Percentiles rank a stretch among this genome's conserved stretches.
Evolutionary conservation across 257 asterid genomes (phyloP).

Genomic region (Craterostigma plantagineum): DNA sequence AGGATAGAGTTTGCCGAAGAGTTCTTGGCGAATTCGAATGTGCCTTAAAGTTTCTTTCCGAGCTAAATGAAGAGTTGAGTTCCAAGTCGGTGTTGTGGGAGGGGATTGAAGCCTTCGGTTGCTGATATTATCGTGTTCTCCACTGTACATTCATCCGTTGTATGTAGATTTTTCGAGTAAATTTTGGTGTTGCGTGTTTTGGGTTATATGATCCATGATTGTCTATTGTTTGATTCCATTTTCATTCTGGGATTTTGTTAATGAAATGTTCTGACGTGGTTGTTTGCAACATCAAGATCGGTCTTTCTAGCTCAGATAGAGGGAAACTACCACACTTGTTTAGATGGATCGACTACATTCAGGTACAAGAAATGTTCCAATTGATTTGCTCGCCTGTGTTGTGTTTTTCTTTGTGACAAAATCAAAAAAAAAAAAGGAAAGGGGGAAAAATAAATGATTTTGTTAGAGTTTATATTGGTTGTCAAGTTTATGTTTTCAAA

Average conservation of each 20-base stretch:
- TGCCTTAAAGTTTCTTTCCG: constrained; percentile 23
- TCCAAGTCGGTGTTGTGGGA: constrained; percentile 52
- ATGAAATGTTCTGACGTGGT: not conserved
- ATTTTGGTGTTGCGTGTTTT: not conserved
- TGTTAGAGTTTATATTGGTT: too few species aligned
- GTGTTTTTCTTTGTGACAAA: too few species aligned
- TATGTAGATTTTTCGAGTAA: constrained; percentile 11
- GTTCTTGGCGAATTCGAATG: constrained; percentile 19
- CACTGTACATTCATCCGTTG: constrained; percentile 48
- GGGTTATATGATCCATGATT: not conserved
- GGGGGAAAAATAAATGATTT: too few species aligned
- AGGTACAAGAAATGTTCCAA: constrained; percentile 24
- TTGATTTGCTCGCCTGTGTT: too few species aligned
- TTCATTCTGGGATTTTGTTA: not conserved
- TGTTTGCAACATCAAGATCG: constrained; percentile 21
- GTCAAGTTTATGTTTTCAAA: too few species aligned
- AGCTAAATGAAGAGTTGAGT: constrained; percentile 50
- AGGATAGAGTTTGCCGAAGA: constrained; percentile 40
- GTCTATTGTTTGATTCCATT: too few species aligned
- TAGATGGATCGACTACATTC: constrained; percentile 22
- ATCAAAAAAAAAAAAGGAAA: too few species aligned
- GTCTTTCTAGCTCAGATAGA: constrained; percentile 38
- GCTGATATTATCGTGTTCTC: constrained; percentile 63
- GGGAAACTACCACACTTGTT: constrained; percentile 48
- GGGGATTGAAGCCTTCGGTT: constrained; percentile 38